These are phyloP conservation scores for Pleodorina starrii DNA, from an alignment of 139 green algal species.

Conservation along the genomic window DNA sequence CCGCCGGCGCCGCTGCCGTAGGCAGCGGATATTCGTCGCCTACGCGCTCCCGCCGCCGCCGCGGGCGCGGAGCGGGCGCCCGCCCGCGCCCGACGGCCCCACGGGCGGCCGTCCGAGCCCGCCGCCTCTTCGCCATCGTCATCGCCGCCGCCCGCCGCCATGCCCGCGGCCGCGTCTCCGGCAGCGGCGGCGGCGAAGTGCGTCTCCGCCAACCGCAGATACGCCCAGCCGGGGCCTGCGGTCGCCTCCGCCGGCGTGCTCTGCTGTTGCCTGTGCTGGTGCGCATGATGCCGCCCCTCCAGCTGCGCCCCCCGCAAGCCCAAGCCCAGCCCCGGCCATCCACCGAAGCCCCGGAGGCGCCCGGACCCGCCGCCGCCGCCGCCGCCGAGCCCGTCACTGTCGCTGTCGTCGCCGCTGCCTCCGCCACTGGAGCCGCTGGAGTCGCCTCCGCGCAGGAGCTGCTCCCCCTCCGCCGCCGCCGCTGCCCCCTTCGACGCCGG, in stretches of 20 bases:
- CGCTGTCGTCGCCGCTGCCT: background rate
- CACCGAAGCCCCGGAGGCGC: background rate
- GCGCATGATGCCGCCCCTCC: background rate
- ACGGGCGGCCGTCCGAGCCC: background rate
- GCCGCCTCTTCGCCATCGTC: background rate
- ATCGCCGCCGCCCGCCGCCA: background rate
- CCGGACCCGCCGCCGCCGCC: background rate
- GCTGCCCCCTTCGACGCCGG: background rate
- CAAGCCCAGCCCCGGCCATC: background rate
- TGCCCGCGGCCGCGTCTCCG: background rate
- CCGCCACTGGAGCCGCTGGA: background rate
- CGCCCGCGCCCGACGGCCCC: no score
- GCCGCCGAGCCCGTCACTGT: background rate
- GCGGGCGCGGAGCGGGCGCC: no score
- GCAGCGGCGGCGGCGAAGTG: background rate
- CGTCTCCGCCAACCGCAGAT: background rate
- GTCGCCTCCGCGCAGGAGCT: background rate
- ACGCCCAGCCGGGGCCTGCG: conserved; percentile 3
- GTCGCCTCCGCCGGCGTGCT: background rate
- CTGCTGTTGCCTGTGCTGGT: background rate
- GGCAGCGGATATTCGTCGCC: no score
- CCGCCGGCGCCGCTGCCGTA: background rate
- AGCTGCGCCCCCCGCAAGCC: background rate
- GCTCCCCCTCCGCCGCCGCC: background rate
- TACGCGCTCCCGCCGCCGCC: no score